Conservation (phyloP, 78 protist genomes). For the Dictyostelium brefeldianum region DNA sequence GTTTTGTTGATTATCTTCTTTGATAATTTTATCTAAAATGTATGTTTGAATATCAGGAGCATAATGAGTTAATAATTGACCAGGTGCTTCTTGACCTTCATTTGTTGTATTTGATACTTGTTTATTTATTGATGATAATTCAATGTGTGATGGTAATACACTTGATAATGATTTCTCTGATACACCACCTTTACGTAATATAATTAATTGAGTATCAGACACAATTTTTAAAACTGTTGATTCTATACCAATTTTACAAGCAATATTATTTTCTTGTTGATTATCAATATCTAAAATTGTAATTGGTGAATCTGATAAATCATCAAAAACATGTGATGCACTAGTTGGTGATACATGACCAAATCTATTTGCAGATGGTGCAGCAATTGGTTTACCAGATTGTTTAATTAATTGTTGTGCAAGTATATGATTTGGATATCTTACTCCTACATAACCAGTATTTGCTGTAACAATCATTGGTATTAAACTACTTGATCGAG, state of each 20-base stretch:
- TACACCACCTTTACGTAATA: slow-evolving; percentile 66
- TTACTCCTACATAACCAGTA: slow-evolving; percentile 92
- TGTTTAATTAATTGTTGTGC: slow-evolving; percentile 38
- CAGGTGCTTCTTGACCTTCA: slow-evolving; percentile 81
- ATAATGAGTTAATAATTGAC: slow-evolving; percentile 75
- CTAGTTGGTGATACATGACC: slow-evolving; percentile 73
- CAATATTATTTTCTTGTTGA: neutral
- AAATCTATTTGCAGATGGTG: slow-evolving; percentile 78
- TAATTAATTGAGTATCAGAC: slow-evolving; percentile 28
- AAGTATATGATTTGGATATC: slow-evolving; percentile 87
- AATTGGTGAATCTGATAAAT: slow-evolving; percentile 55
- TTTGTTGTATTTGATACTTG: slow-evolving; percentile 30
- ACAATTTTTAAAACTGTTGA: slow-evolving; percentile 64
- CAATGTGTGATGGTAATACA: neutral
- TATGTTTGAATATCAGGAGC: slow-evolving; percentile 80
- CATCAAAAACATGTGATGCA: slow-evolving; percentile 73
- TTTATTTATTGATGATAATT: slow-evolving; percentile 35
- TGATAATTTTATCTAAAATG: slow-evolving; percentile 22
- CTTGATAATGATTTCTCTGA: slow-evolving; percentile 24
- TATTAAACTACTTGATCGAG: slow-evolving; percentile 18
- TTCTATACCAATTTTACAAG: slow-evolving; percentile 70
- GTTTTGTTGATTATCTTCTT: neutral
- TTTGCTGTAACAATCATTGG: slow-evolving; percentile 88
- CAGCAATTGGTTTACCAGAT: slow-evolving; percentile 62
- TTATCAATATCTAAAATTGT: slow-evolving; percentile 40